These are phyloP conservation scores for Raffaelea ambrosiae DNA, from an alignment of 2,329 filamentous ascomycete species.

Conservation along the genomic window DNA sequence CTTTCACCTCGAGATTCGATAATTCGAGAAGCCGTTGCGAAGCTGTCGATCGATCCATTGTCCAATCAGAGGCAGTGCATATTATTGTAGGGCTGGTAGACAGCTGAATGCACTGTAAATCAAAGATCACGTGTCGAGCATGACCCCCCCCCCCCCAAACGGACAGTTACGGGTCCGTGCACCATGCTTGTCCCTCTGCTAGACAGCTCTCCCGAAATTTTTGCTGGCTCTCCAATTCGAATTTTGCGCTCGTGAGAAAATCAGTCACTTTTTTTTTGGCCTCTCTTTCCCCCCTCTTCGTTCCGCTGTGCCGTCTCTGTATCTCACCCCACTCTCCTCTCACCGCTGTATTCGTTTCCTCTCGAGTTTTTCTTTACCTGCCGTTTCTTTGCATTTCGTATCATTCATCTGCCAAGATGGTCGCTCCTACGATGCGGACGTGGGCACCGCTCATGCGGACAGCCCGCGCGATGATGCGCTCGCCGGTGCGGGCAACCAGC, in stretches of 20 bases:
- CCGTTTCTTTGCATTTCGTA: slow-evolving; percentile 10
- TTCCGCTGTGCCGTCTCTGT: background rate
- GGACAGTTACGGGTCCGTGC: slow-evolving; percentile 1
- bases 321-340: background rate
- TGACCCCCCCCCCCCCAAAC: too few relatives aligned
- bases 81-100: too few relatives aligned
- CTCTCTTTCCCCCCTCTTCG: background rate
- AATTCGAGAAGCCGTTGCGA: too few relatives aligned
- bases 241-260: slow-evolving; percentile 3
- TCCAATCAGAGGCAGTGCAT: too few relatives aligned
- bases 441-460: slow-evolving; percentile 74
- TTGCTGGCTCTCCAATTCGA: background rate
- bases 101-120: too few relatives aligned
- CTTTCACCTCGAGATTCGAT: too few relatives aligned
- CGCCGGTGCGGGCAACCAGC: slow-evolving; percentile 39
- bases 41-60: too few relatives aligned
- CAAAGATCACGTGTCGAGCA: too few relatives aligned
- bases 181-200: background rate
- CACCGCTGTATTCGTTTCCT: background rate
- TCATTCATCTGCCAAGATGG: slow-evolving; percentile 33
- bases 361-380: background rate
- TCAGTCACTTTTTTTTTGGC: background rate
- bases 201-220: slow-evolving; percentile 4
- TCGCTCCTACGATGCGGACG: slow-evolving; percentile 74
- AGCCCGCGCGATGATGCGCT: slow-evolving; percentile 58